Conservation (phyloP, 176 grass and related monocot genomes). For the Carex parvula region DNA sequence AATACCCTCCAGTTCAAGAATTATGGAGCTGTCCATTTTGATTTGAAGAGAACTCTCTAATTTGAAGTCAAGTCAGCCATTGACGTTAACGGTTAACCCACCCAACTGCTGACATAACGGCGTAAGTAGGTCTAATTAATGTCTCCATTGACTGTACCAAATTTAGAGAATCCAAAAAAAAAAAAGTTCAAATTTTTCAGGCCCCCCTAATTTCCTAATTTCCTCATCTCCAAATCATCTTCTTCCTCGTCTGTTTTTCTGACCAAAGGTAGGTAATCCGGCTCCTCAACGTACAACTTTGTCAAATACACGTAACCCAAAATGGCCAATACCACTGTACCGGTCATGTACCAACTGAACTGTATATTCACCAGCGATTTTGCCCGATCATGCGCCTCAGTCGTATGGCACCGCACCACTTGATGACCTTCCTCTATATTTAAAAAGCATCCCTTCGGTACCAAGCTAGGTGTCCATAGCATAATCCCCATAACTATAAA, state of each 20-base stretch:
- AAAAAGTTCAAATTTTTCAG: background rate
- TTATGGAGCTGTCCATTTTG: background rate
- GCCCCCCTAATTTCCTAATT: background rate
- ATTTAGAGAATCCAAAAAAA: background rate
- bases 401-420: constrained; percentile 62
- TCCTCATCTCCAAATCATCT: constrained; percentile 47
- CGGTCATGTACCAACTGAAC: constrained; percentile 84
- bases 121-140: background rate
- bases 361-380: constrained; percentile 89
- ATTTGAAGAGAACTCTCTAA: constrained; percentile 2
- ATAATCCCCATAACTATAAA: constrained; percentile 81
- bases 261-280: constrained; percentile 62
- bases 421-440: constrained; percentile 68
- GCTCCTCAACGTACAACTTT: constrained; percentile 59
- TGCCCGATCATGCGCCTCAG: constrained; percentile 59
- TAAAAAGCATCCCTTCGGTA: constrained; percentile 77
- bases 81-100: background rate
- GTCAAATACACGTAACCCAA: constrained; percentile 47
- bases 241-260: constrained; percentile 54
- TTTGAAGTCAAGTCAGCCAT: background rate
- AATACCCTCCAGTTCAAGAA: background rate
- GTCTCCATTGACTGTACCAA: background rate
- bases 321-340: constrained; percentile 48
- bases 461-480: constrained; percentile 74
- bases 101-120: background rate